Evolutionary conservation across 805 yeast species (phyloP), one percentile per base, ranked within the genome.

Genomic region (Ogataea philodendri): DNA sequence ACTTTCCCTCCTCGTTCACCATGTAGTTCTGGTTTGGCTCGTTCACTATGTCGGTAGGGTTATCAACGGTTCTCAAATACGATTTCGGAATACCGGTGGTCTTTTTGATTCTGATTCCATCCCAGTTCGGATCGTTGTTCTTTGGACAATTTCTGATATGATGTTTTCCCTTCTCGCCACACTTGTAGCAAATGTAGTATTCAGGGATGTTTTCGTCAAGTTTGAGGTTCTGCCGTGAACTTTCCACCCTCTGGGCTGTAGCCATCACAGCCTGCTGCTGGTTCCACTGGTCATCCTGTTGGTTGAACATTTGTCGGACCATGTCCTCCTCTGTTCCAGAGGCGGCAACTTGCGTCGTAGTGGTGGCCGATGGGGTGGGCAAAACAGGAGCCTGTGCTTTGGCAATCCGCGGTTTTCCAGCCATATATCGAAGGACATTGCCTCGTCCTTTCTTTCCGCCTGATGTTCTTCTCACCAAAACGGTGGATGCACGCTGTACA

Each of bases 71-170:
- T 49, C 87, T 84, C 60, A 93, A 75, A 60, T 87, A 87, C 21
- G 94, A 82, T 60, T 82, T 84, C 2, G 99, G 99, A 54, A 93
- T 93, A 80, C 99, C 99, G 0, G 97, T 93, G 0, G 97, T 89
- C 50, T 95, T 74, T 51, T 85, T 83, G 31, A 93, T 83, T 42
- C 94, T 72, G 54, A 85, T 86, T 13, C 95, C 95, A 55, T 90
- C 97, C 72, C 88, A 88, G 50, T 78, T 84, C 2, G 96, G 96
- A 61, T 90, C 97, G 27, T 76, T 78, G 53, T 85, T 83, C 3
- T 95, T 86, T 0, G 99, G 98, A 67, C 99, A 93, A 51, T 88
- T 86, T 55, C 84, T 84, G 41, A 93, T 90, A 88, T 95, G 90
- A 60, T 93, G 99, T 42, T 74, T 75, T 38, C 87, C 93, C 60